Base-by-base conservation (phyloP, 371 early-diverging fungal genomes). In the Syncephalastrum racemosum region DNA sequence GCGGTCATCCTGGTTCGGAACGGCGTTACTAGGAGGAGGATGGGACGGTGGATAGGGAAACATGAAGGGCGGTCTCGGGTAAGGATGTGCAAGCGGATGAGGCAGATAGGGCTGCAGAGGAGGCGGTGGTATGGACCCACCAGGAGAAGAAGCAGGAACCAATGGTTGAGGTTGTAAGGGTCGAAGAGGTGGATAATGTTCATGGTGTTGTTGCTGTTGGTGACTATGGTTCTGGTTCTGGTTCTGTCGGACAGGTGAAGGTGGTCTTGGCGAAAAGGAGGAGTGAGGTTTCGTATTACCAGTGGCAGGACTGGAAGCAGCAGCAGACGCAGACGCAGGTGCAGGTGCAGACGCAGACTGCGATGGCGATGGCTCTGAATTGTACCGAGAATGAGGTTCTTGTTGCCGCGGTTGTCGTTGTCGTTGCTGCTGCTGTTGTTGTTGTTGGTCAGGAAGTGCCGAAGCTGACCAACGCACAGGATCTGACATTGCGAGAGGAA, bases 121-220 rank as follows among this genome's bases (percentile, higher is more conserved):
- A 48, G 56, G 25, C 12, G 56, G 40, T 16, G 19, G 40, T 19
- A 24, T n/a, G 23, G 46, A 44, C 16, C 24, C 27, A 54, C 7
- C 52, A 8, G 40, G 58, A 23, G 24, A 25, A 15, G 46, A 27
- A 22, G 18, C 40, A 23, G 56, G 50, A 4, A 48, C n/a, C 24
- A 57, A 62, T 42, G 62, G 62, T 43, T 62, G 62, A 6, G 62
- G 62, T 46, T 62, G 62, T n/a, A 62, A 23, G 12, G 62, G 62
- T 48, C 62, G 48, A 16, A 44, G 46, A 22, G 45, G 31, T 24
- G 52, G 40, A 31, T 31, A 31, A 2, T 31, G 36, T 31, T 10
- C 36, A 31, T 31, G 36, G 36, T 5, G 36, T 31, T 3, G 36
- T 12, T 31, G 36, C 10, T 31, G 36, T 2, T 31, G 36, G 2